Evolutionary conservation across 1,284 basidiomycete genomes (phyloP).

Genomic region (Farysia itapuensis): DNA sequence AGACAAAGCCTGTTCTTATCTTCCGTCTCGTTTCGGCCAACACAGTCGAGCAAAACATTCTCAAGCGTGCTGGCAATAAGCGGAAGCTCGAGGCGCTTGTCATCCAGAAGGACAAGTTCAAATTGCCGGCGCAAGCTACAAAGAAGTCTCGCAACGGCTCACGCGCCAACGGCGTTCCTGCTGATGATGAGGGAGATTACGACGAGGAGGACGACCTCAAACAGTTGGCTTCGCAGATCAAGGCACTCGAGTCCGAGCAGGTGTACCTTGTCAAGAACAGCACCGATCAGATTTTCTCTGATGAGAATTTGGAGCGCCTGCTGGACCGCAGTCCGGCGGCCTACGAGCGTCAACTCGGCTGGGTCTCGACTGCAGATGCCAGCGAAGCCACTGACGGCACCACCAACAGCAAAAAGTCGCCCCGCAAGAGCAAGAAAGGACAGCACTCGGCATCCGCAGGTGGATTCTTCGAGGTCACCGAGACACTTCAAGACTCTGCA

Average conservation of each 20-base stretch:
- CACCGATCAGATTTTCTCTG: conserved; percentile 74
- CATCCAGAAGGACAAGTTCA: conserved; percentile 76
- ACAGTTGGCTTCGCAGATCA: conserved; percentile 73
- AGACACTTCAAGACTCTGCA: conserved; percentile 70
- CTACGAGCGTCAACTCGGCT: conserved; percentile 76
- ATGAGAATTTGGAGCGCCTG: conserved; percentile 75
- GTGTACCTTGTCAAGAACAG: conserved; percentile 77
- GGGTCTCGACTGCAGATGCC: conserved; percentile 62
- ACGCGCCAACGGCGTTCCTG: conserved; percentile 59
- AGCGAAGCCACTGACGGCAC: conserved; percentile 5
- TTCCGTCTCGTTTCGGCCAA: conserved; percentile 75
- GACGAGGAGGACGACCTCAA: conserved; percentile 25
- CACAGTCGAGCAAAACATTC: conserved; percentile 87
- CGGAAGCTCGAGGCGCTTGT: conserved; percentile 88
- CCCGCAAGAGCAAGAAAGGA: conserved; percentile 2
- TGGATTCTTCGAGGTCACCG: conserved; percentile 88
- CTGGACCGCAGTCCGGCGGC: conserved; percentile 80
- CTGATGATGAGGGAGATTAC: too few relatives aligned
- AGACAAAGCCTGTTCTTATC: conserved; percentile 69
- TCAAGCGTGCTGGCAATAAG: conserved; percentile 83
- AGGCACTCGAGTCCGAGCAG: conserved; percentile 81
- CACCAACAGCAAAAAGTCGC: conserved; percentile 2
- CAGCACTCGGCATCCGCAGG: conserved; percentile 65
- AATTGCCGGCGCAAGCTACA: conserved; percentile 15
- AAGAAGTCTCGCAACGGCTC: conserved; percentile 66